Evolutionary conservation across 2,329 filamentous ascomycete species (phyloP).

Genomic region (Ascochyta viciae-villosae): DNA sequence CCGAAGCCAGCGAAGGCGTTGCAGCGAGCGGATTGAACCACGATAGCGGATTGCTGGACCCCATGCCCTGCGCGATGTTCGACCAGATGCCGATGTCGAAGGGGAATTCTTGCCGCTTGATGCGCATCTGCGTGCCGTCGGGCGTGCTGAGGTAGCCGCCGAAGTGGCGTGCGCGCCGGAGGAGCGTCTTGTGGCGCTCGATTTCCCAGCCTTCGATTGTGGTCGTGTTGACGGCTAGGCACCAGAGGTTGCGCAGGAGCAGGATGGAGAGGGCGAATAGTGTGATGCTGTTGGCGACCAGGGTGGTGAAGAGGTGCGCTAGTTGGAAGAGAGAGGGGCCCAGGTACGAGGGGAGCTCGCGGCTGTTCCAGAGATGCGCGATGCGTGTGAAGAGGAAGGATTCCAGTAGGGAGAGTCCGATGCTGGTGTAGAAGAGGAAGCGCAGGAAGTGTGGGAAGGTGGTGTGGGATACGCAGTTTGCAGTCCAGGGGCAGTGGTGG

Average conservation of each 20-base stretch:
- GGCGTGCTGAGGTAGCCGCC: slow-evolving; percentile 65
- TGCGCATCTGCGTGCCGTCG: slow-evolving; percentile 61
- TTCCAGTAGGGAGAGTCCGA: slow-evolving; percentile 67
- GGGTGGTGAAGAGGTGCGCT: slow-evolving; percentile 66
- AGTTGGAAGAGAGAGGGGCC: slow-evolving; percentile 70
- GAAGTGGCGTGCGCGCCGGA: slow-evolving; percentile 55
- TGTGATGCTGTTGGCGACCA: slow-evolving; percentile 64
- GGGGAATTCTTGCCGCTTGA: slow-evolving; percentile 76
- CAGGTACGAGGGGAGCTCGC: slow-evolving; percentile 73
- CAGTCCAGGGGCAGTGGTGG: slow-evolving; percentile 86
- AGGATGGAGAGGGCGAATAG: slow-evolving; percentile 70
- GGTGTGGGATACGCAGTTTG: slow-evolving; percentile 81
- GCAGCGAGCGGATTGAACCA: slow-evolving; percentile 74
- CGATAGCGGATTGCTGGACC: slow-evolving; percentile 66
- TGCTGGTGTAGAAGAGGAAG: slow-evolving; percentile 74
- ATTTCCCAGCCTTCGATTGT: slow-evolving; percentile 82
- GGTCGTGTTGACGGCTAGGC: slow-evolving; percentile 73
- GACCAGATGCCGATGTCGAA: slow-evolving; percentile 79
- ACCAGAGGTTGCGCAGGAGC: slow-evolving; percentile 64
- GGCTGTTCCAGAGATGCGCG: slow-evolving; percentile 66
- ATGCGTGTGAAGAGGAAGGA: slow-evolving; percentile 68
- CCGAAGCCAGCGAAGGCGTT: slow-evolving; percentile 60
- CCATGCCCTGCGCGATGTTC: slow-evolving; percentile 80
- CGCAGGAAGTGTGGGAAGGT: slow-evolving; percentile 84
- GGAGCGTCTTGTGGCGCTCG: slow-evolving; percentile 55